Conservation (phyloP, 2,329 filamentous ascomycete genomes). For the Tolypocladium album region DNA sequence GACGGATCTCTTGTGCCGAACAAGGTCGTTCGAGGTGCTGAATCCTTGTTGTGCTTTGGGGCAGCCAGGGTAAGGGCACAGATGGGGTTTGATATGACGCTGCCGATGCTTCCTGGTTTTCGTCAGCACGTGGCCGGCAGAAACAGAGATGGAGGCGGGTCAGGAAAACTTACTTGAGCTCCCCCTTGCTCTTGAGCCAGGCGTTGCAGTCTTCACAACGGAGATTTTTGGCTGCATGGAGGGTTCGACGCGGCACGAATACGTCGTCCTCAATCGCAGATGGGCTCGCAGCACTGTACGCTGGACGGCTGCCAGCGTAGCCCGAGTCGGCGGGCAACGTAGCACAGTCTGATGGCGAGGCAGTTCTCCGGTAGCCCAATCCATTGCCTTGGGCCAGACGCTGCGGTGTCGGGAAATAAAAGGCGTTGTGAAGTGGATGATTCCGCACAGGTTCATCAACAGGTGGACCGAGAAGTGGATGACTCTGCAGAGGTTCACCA, state of each 20-base stretch:
- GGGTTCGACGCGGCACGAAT: neutral
- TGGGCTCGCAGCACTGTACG: constrained; percentile 29
- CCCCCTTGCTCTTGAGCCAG: constrained; percentile 39
- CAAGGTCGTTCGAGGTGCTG: constrained; percentile 68
- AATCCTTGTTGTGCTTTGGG: constrained; percentile 51
- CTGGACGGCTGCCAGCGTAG: constrained; percentile 30
- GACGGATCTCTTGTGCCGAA: constrained; percentile 65
- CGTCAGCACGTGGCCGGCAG: constrained; percentile 7
- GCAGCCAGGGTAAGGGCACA: constrained; percentile 50
- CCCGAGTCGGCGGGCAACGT: constrained; percentile 33
- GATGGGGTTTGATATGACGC: constrained; percentile 57
- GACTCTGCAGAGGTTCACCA: too few species aligned
- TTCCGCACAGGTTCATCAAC: constrained; percentile 6
- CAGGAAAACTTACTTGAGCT: constrained; percentile 37
- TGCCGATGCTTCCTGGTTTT: constrained; percentile 58
- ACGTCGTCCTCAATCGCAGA: constrained; percentile 30
- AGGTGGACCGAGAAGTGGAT: too few species aligned
- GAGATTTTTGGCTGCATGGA: constrained; percentile 4
- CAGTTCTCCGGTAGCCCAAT: constrained; percentile 13
- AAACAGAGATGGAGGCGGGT: neutral
- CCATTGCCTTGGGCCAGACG: constrained; percentile 2
- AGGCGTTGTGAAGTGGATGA: constrained; percentile 15
- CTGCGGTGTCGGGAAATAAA: neutral
- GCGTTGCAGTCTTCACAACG: constrained; percentile 29
- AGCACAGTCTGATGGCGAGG: constrained; percentile 27